phyloP scores from a whole-genome alignment of 805 yeast genomes.

The Starmerella vaccinii region DNA sequence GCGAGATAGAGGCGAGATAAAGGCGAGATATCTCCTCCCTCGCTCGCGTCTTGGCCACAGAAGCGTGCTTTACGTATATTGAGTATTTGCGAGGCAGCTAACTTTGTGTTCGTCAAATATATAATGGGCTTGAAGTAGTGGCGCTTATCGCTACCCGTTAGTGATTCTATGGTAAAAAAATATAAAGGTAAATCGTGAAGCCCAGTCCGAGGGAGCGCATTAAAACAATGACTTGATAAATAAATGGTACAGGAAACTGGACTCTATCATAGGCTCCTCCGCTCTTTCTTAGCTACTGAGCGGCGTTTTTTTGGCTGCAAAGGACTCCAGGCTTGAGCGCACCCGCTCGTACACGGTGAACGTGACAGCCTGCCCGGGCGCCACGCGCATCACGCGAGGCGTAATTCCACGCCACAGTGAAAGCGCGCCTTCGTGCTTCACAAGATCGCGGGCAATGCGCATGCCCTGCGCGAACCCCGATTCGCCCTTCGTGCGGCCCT shows the following conservation, averaged over 20 bases:
- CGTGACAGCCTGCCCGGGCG: slow-evolving; percentile 98
- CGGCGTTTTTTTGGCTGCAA: slow-evolving; percentile 3
- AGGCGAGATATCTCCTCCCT: too few relatives aligned
- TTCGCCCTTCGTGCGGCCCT: slow-evolving; percentile 50
- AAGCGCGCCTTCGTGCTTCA: slow-evolving; percentile 78
- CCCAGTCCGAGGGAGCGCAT: background rate
- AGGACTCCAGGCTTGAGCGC: slow-evolving; percentile 47
- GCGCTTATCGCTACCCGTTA: too few relatives aligned
- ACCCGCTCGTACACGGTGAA: slow-evolving; percentile 92
- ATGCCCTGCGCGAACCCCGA: slow-evolving; percentile 68
- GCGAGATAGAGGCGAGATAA: too few relatives aligned
- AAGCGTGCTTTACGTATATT: too few relatives aligned
- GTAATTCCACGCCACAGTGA: slow-evolving; percentile 95
- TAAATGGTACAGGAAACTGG: background rate
- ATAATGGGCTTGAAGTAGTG: too few relatives aligned
- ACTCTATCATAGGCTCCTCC: background rate
- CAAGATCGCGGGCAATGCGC: slow-evolving; percentile 68
- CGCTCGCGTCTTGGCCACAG: too few relatives aligned
- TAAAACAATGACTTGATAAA: background rate
- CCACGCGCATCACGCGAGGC: slow-evolving; percentile 98
- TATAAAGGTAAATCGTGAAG: background rate
- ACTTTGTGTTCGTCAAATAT: too few relatives aligned
- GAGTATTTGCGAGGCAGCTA: too few relatives aligned
- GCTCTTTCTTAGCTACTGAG: background rate
- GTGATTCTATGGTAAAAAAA: background rate